Base-by-base conservation (phyloP, 2,329 filamentous ascomycete species). In the Nigrograna mackinnonii region DNA sequence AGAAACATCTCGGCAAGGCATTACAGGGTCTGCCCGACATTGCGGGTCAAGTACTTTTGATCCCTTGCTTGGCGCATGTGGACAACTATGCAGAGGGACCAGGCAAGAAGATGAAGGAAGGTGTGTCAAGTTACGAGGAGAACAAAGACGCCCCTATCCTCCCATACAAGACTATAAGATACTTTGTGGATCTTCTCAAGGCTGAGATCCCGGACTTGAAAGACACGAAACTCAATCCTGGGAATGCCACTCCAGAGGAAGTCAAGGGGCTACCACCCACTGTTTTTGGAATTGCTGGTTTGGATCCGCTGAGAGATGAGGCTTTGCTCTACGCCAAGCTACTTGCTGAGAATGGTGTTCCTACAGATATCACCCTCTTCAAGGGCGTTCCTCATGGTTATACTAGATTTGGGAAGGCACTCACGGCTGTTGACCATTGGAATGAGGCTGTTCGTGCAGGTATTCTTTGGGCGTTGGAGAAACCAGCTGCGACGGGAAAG, bases 341-440 rank as follows among this genome's bases (percentile, higher is more conserved):
- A 11, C 49, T 77, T 28, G 47, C 67, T 5, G 66, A 72, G 19
- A 57, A 72, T 37, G 73, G 74, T 67, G 75, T 82, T 0, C 71
- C 78, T 0, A 79, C 76, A 0, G 62, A 77, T 40, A 58, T 75
- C 1, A 62, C 71, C 41, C 47, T 82, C 1, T 80, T 80, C 55
- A 70, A 65, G 19, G 79, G 79, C 0, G 58, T 82, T 1, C 79
- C 79, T 0, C 79, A 82, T 60, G 74, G 73, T 0, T 79, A 79
- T 50, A 59, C 72, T 32, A 78, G 71, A 7, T 75, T 71, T 42
- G 70, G 70, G 3, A 63, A 68, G 7, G 64, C 58, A n/a, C 37
- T 77, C 6, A 62, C 67, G 11, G 68, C 66, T 19, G 68, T 62
- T 4, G 57, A 63, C 21, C 52, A 68, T 22, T 77, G 73, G 72